Evolutionary conservation across 1,139 yeast genomes (phyloP).

Genomic region (Lizanozyma gosingica): DNA sequence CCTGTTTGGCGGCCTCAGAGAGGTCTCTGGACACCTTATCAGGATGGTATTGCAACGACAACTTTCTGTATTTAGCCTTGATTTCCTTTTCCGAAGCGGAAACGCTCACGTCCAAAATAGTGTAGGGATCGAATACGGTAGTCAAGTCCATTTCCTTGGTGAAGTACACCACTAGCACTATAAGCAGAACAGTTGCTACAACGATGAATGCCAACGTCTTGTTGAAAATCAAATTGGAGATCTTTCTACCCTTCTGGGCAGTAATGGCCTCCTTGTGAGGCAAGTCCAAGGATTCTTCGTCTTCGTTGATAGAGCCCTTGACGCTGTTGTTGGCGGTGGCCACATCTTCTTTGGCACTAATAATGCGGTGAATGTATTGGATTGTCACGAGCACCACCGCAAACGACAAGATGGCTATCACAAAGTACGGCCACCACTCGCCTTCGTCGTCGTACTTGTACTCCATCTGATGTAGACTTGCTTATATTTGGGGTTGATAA

Average conservation of each 20-base stretch:
- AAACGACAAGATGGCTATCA: conserved; percentile 56
- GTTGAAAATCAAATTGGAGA: background rate
- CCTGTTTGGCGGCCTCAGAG: conserved; percentile 44
- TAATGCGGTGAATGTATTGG: conserved; percentile 1
- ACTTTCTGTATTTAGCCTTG: conserved; percentile 74
- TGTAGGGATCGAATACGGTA: conserved; percentile 73
- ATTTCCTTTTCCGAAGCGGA: conserved; percentile 66
- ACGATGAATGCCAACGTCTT: background rate
- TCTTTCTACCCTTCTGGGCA: background rate
- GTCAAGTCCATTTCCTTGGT: background rate
- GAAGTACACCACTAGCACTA: background rate
- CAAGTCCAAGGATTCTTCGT: background rate
- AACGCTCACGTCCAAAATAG: conserved; percentile 64
- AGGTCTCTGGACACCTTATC: conserved; percentile 74
- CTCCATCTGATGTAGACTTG: no score
- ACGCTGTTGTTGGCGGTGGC: conserved; percentile 6
- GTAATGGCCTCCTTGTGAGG: background rate
- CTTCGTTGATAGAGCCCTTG: background rate
- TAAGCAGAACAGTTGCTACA: background rate
- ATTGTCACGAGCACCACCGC: conserved; percentile 61
- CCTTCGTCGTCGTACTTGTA: conserved; percentile 84
- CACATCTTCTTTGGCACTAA: conserved; percentile 16
- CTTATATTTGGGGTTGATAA: no score
- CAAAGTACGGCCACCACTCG: conserved; percentile 94
- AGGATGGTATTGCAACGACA: conserved; percentile 86